Conservation (phyloP, 352 stramenopile genomes). For the Pythium guiyangense region DNA sequence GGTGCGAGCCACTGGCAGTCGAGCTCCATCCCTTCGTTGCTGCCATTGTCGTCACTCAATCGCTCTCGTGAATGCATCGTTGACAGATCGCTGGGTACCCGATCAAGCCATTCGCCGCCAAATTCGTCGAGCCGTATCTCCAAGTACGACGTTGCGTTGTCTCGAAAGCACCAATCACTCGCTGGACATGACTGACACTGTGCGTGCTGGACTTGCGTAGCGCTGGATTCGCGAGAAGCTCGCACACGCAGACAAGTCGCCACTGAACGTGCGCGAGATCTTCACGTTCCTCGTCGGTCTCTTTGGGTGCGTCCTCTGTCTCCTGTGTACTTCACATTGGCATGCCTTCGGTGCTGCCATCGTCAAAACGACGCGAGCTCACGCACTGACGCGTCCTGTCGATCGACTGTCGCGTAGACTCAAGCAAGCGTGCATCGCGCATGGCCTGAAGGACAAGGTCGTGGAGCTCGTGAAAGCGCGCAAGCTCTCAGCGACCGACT, state of each 20-base stretch:
- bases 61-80: not conserved
- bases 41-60: not conserved
- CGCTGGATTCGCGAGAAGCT: constrained; percentile 81
- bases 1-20: constrained; percentile 14
- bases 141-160: not conserved
- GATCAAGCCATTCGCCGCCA: constrained; percentile 76
- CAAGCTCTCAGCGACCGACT: constrained; percentile 71
- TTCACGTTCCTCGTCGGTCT: constrained; percentile 78
- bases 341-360: not conserved
- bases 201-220: constrained; percentile 13
- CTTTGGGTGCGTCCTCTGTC: constrained; percentile 42
- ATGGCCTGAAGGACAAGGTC: constrained; percentile 46
- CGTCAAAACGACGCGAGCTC: not conserved
- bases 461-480: constrained; percentile 49
- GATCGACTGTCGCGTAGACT: constrained; percentile 62
- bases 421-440: constrained; percentile 55
- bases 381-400: not conserved
- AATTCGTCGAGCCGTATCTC: constrained; percentile 68
- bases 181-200: not conserved
- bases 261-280: constrained; percentile 61
- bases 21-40: no score
- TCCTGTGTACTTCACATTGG: not conserved
- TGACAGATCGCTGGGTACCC: constrained; percentile 68
- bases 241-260: constrained; percentile 26
- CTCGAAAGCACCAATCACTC: not conserved